Conservation (phyloP, 305 asterid species). For the Fraxinus platypoda region DNA sequence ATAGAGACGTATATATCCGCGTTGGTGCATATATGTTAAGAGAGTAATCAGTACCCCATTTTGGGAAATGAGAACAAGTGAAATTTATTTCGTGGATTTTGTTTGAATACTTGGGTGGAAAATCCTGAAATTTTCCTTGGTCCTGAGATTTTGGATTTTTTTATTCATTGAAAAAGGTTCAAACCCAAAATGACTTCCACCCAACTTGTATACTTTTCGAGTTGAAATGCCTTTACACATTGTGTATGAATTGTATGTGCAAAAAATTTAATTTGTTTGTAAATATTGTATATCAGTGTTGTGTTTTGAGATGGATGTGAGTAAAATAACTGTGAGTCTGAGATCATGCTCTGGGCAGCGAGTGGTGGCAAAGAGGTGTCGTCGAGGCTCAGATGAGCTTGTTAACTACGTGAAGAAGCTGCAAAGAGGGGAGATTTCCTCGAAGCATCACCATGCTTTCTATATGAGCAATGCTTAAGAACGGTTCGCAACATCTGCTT, state of each 20-base stretch:
- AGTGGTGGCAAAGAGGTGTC: conserved; percentile 89
- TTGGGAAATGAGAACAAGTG: conserved; percentile 16
- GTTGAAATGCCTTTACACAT: conserved; percentile 22
- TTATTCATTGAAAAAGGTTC: background rate
- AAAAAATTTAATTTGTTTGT: conserved; percentile 28
- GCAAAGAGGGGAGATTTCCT: conserved; percentile 86
- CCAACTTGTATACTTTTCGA: conserved; percentile 16
- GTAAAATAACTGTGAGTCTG: conserved; percentile 88
- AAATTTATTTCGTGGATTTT: conserved; percentile 5
- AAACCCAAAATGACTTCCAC: background rate
- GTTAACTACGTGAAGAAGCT: conserved; percentile 94
- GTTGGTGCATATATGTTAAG: background rate
- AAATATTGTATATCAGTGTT: conserved; percentile 22
- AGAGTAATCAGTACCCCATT: conserved; percentile 9
- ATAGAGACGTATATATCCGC: conserved; percentile 9
- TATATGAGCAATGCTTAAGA: conserved; percentile 95
- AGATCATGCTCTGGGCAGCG: conserved; percentile 86
- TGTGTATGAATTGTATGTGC: conserved; percentile 24
- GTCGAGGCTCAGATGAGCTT: conserved; percentile 69
- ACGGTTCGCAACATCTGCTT: conserved; percentile 79
- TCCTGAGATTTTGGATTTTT: conserved; percentile 51
- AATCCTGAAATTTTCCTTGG: conserved; percentile 28
- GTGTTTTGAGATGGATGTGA: conserved; percentile 59
- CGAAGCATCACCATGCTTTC: conserved; percentile 79
- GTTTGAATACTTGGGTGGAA: conserved; percentile 26